Evolutionary conservation across 805 yeast genomes (phyloP).

Genomic region (Candida ponderosae): DNA sequence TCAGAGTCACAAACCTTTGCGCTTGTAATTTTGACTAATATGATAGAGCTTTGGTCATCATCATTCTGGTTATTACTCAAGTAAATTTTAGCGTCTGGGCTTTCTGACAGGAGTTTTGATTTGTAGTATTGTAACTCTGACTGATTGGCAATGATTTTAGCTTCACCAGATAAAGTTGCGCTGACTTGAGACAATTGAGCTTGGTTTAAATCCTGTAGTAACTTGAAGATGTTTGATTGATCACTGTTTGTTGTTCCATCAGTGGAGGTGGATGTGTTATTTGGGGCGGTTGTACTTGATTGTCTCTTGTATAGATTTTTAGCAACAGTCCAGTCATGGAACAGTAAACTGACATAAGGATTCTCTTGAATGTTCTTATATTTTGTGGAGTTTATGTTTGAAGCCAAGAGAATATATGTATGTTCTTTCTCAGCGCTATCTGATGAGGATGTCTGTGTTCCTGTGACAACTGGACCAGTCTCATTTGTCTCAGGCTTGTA

Average conservation of each 20-base stretch:
- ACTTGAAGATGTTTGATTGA: constrained; percentile 40
- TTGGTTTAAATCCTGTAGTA: constrained; percentile 72
- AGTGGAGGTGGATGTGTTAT: constrained; percentile 15
- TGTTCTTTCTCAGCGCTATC: constrained; percentile 29
- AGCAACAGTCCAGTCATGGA: constrained; percentile 87
- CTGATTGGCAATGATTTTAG: constrained; percentile 39
- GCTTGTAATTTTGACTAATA: constrained; percentile 54
- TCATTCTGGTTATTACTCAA: constrained; percentile 29
- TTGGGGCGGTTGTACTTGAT: constrained; percentile 9
- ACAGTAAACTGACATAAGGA: constrained; percentile 71
- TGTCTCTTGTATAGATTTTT: constrained; percentile 29
- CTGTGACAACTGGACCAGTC: constrained; percentile 18
- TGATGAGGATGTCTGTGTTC: too few relatives aligned
- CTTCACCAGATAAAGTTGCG: constrained; percentile 73
- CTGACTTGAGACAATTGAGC: constrained; percentile 72
- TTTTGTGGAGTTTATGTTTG: constrained; percentile 67
- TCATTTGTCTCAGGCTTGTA: constrained; percentile 12
- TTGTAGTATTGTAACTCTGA: constrained; percentile 53
- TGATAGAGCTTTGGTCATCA: constrained; percentile 55
- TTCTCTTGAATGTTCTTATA: constrained; percentile 60
- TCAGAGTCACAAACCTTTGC: constrained; percentile 78
- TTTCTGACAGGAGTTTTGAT: constrained; percentile 48
- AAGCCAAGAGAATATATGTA: constrained; percentile 60
- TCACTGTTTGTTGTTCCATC: constrained; percentile 18
- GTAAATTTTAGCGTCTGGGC: constrained; percentile 65